Evolutionary conservation across 75 land plant genomes (phyloP).

Genomic region (Adiantum capillusveneris): DNA sequence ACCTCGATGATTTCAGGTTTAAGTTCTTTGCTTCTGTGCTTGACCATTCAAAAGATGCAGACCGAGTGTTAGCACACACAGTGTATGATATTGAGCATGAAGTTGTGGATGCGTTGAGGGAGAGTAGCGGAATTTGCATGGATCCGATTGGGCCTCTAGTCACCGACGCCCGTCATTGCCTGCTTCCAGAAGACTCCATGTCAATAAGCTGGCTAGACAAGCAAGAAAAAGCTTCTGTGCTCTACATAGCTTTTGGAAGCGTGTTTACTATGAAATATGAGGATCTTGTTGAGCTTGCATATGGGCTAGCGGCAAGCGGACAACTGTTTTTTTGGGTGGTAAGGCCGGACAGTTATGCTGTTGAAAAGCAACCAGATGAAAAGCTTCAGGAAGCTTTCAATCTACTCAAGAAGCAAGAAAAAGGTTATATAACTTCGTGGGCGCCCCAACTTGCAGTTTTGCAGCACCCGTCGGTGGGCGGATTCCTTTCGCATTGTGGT

Average conservation of each 20-base stretch:
- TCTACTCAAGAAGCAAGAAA: background rate
- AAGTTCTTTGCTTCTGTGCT: too few species aligned
- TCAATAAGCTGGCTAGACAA: constrained; percentile 20
- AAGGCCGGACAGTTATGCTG: too few species aligned
- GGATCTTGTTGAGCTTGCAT: constrained; percentile 11
- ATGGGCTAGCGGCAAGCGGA: constrained; percentile 14
- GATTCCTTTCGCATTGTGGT: too few species aligned
- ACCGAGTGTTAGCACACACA: too few species aligned
- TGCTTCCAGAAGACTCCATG: background rate
- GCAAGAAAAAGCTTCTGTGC: constrained; percentile 5
- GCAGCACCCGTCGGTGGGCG: constrained; percentile 23
- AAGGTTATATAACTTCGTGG: constrained; percentile 19
- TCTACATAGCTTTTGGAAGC: constrained; percentile 29
- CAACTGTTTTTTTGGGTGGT: constrained; percentile 22
- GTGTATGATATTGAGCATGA: too few species aligned
- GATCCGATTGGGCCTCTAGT: too few species aligned
- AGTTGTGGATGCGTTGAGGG: too few species aligned
- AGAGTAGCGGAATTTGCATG: too few species aligned
- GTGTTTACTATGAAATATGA: constrained; percentile 1
- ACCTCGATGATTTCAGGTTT: too few species aligned
- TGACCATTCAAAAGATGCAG: too few species aligned
- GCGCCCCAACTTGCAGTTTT: constrained; percentile 30
- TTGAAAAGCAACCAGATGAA: too few species aligned
- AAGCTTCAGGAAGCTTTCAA: background rate
- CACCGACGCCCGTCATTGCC: too few species aligned